Evolutionary conservation across 169 alveolate genomes (phyloP).

Genomic region (Hepatocystis sp.): DNA sequence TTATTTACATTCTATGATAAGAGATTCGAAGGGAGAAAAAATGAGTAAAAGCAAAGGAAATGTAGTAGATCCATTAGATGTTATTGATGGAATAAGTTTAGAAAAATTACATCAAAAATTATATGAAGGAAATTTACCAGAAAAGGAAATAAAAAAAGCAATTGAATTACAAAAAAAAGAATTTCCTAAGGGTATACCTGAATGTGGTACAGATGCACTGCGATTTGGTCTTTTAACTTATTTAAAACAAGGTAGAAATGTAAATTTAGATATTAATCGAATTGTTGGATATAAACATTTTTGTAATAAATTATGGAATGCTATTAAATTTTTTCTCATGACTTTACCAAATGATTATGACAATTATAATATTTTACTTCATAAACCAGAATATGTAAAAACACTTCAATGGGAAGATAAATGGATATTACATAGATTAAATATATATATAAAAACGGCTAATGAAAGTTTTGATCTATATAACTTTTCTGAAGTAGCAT

Average conservation of each 20-base stretch:
- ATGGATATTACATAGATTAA: slow-evolving; percentile 95
- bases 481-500: slow-evolving; percentile 96
- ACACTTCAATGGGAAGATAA: slow-evolving; percentile 92
- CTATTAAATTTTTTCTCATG: slow-evolving; percentile 93
- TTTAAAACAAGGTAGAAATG: slow-evolving; percentile 95
- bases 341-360: slow-evolving; percentile 82
- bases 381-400: slow-evolving; percentile 62
- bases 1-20: slow-evolving; percentile 98
- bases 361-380: slow-evolving; percentile 77
- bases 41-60: slow-evolving; percentile 99
- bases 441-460: slow-evolving; percentile 81
- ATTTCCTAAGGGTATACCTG: slow-evolving; percentile 99
- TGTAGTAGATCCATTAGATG: slow-evolving; percentile 99
- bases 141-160: slow-evolving; percentile 95
- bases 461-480: slow-evolving; percentile 91
- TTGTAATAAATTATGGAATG: slow-evolving; percentile 99
- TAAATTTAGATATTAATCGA: slow-evolving; percentile 97
- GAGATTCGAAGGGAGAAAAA: slow-evolving; percentile 98
- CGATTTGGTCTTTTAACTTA: slow-evolving; percentile 96
- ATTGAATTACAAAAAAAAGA: slow-evolving; percentile 93
- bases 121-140: slow-evolving; percentile 92
- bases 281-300: slow-evolving; percentile 98
- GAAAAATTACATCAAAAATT: slow-evolving; percentile 92
- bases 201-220: slow-evolving; percentile 99
- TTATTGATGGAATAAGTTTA: slow-evolving; percentile 96